A percentile compares a stretch with the other conserved stretches of the same genome.
phyloP scores from a whole-genome alignment of 169 alveolate genomes.

The Sarcocystis neurona region DNA sequence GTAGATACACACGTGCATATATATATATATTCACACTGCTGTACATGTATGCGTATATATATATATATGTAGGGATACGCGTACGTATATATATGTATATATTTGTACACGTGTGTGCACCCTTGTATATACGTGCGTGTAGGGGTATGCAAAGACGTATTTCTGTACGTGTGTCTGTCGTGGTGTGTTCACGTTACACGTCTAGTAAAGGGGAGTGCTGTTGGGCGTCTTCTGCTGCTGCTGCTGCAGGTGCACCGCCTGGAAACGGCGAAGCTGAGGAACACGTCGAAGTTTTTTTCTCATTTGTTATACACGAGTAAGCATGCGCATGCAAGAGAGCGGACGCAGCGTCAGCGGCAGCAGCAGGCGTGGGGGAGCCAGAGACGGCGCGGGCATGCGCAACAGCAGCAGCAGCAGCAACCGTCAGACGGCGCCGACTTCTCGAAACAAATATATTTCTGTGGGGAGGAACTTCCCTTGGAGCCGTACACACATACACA shows the following conservation, averaged over 20 bases:
- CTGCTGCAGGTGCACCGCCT: slow-evolving; percentile 83
- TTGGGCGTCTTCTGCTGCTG: neutral
- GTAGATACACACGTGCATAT: too few relatives aligned
- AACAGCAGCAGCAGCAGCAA: neutral
- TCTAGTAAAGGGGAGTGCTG: neutral
- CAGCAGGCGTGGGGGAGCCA: neutral
- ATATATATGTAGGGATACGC: neutral
- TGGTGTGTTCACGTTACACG: neutral
- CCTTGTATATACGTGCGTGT: neutral
- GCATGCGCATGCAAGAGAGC: neutral
- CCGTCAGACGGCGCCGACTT: neutral
- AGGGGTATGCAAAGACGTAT: neutral
- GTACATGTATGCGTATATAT: too few relatives aligned
- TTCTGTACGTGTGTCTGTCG: neutral
- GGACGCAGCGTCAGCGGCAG: neutral
- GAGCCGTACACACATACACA: too few relatives aligned
- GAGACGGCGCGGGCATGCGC: neutral
- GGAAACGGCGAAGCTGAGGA: slow-evolving; percentile 96
- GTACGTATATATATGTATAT: neutral
- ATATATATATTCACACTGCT: too few relatives aligned
- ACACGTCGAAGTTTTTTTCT: slow-evolving; percentile 95
- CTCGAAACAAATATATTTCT: too few relatives aligned
- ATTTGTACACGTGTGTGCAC: too few relatives aligned
- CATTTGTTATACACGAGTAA: slow-evolving; percentile 85
- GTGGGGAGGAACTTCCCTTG: too few relatives aligned